Conservation (phyloP, 495 filamentous ascomycete genomes). For the Penicillium steckii region DNA sequence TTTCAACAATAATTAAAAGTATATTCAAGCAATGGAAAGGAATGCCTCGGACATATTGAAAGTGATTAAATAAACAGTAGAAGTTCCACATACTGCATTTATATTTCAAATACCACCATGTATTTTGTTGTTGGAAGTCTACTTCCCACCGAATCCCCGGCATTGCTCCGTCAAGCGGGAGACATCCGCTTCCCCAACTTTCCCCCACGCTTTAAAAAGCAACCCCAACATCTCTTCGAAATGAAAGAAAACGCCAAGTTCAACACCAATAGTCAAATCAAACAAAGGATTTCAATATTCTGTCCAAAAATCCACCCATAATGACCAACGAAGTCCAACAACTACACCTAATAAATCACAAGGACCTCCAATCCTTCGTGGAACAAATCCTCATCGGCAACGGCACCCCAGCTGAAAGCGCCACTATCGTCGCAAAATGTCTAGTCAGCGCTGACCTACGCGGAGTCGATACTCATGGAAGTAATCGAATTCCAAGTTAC, state of each 20-base stretch:
- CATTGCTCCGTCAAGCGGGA: conserved; percentile 1
- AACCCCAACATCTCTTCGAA: not conserved
- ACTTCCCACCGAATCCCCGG: no score
- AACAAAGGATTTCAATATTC: not conserved
- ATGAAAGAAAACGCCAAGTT: not conserved
- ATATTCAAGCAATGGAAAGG: not conserved
- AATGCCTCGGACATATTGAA: no score
- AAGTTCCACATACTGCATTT: not conserved
- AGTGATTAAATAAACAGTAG: no score
- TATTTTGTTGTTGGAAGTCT: no score
- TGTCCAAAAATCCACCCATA: not conserved
- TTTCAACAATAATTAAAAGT: conserved; percentile 18
- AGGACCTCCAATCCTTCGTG: conserved; percentile 37
- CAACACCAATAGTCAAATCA: not conserved
- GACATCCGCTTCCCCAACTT: conserved; percentile 11
- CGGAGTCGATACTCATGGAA: conserved; percentile 76
- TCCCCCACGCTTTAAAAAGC: conserved; percentile 6
- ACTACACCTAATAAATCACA: conserved; percentile 25
- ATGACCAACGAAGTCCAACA: conserved; percentile 8
- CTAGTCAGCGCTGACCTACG: conserved; percentile 73
- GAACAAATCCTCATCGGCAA: conserved; percentile 53
- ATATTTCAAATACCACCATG: no score
- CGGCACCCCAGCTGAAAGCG: conserved; percentile 54
- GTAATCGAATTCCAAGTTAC: conserved; percentile 74
- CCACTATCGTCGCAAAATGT: conserved; percentile 57